phyloP scores from a whole-genome alignment of 306 rosid genomes.

The Trichosanthes truncata region DNA sequence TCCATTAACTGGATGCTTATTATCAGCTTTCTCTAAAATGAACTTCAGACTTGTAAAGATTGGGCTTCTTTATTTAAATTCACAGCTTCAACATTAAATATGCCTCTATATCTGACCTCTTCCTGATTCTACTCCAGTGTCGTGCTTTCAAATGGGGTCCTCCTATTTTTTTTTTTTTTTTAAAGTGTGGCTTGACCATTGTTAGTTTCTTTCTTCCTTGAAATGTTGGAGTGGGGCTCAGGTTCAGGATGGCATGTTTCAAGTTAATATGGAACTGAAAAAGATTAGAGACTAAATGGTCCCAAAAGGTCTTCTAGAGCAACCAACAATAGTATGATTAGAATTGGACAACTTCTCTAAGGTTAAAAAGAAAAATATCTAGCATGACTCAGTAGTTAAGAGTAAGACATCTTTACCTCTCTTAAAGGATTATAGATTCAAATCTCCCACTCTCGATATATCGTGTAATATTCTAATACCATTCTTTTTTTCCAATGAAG shows the following conservation, averaged over 20 bases:
- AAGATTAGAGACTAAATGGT: not conserved
- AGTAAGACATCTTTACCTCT: not conserved
- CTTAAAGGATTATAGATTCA: not conserved
- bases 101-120: not conserved
- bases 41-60: not conserved
- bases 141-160: not conserved
- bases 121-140: not conserved
- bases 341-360: conserved; percentile 28
- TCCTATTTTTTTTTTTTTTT: too few relatives aligned
- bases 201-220: not conserved
- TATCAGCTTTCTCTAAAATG: not conserved
- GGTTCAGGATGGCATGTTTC: not conserved
- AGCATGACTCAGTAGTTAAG: not conserved
- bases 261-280: not conserved
- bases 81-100: not conserved
- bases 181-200: not conserved
- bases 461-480: not conserved
- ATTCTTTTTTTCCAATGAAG: not conserved
- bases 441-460: not conserved
- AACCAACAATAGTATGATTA: conserved; percentile 51
- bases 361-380: conserved; percentile 11
- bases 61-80: not conserved
- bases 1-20: not conserved
- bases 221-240: not conserved
- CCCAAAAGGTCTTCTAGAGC: conserved; percentile 40